phyloP scores from a whole-genome alignment of 805 yeast genomes.

The Yarrowia bubula region DNA sequence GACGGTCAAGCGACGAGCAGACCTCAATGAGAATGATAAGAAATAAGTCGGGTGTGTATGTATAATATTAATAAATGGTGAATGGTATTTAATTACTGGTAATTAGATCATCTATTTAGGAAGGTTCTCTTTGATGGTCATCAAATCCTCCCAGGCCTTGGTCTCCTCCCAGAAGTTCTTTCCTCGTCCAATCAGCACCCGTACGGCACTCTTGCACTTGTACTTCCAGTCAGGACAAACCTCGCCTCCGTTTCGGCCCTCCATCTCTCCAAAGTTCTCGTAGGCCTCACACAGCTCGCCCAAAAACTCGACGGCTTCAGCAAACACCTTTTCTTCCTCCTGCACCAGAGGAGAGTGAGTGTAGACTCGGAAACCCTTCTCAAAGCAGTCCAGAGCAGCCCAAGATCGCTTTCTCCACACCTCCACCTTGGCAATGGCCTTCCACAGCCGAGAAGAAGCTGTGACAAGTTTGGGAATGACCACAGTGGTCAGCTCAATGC shows the following conservation, averaged over 20 bases:
- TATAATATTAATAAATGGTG: neutral
- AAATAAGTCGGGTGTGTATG: neutral
- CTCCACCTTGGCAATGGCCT: slow-evolving; percentile 79
- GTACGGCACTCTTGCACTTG: slow-evolving; percentile 68
- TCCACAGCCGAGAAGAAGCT: slow-evolving; percentile 69
- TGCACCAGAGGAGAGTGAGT: slow-evolving; percentile 63
- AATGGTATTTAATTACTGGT: neutral
- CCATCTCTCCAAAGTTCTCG: slow-evolving; percentile 76
- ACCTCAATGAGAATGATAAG: neutral
- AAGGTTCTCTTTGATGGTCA: slow-evolving; percentile 46
- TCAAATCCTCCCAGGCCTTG: slow-evolving; percentile 69
- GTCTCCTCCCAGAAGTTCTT: slow-evolving; percentile 75
- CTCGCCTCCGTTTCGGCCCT: slow-evolving; percentile 62
- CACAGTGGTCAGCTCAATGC: slow-evolving; percentile 69
- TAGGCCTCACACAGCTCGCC: slow-evolving; percentile 80
- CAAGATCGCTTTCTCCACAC: slow-evolving; percentile 86
- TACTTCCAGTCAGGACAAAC: slow-evolving; percentile 92
- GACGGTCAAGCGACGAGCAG: slow-evolving; percentile 13
- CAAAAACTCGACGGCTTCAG: slow-evolving; percentile 75
- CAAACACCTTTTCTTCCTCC: slow-evolving; percentile 63
- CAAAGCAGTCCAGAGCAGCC: slow-evolving; percentile 81
- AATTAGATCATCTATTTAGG: neutral
- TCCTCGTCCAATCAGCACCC: slow-evolving; percentile 78
- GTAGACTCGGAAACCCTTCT: slow-evolving; percentile 77
- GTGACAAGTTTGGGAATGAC: slow-evolving; percentile 67